These are phyloP conservation scores for Mucor piriformis DNA, from an alignment of 371 early-diverging fungal species.

Conservation along the genomic window DNA sequence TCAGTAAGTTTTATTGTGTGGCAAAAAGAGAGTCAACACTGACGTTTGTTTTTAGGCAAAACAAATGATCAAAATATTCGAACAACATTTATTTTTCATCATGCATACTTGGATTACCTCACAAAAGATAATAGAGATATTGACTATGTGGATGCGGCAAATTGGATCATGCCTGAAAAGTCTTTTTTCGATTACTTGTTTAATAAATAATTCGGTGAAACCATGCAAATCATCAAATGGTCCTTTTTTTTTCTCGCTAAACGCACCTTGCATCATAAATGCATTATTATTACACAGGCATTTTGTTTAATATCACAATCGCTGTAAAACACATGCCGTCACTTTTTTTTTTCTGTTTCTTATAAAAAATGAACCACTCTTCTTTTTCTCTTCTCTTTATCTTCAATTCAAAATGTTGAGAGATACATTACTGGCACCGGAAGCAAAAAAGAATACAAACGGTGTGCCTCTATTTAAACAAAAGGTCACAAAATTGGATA, in stretches of 20 bases:
- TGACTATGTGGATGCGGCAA: constrained; percentile 7
- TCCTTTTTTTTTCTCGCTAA: not conserved
- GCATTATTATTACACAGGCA: too few relatives aligned
- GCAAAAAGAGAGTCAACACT: not conserved
- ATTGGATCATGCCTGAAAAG: constrained; percentile 27
- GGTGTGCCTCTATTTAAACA: constrained; percentile 52
- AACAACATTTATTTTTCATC: constrained; percentile 34
- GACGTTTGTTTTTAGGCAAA: constrained; percentile 2
- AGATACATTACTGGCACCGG: constrained; percentile 1
- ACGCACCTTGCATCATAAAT: too few relatives aligned
- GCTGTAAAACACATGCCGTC: not conserved
- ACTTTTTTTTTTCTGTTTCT: not conserved
- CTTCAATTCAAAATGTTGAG: not conserved
- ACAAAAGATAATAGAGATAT: constrained; percentile 10
- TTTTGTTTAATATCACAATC: not conserved
- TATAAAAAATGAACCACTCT: not conserved
- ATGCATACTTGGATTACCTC: constrained; percentile 23
- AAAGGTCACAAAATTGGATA: constrained; percentile 46
- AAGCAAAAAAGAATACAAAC: constrained; percentile 14
- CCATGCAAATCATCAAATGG: not conserved
- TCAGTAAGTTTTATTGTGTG: constrained; percentile 23
- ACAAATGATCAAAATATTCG: constrained; percentile 24
- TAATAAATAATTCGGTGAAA: constrained; percentile 1
- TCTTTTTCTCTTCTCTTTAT: not conserved
- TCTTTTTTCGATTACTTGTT: constrained; percentile 39